Conservation (phyloP, 768 basidiomycete species). For the Pholiota molesta region DNA sequence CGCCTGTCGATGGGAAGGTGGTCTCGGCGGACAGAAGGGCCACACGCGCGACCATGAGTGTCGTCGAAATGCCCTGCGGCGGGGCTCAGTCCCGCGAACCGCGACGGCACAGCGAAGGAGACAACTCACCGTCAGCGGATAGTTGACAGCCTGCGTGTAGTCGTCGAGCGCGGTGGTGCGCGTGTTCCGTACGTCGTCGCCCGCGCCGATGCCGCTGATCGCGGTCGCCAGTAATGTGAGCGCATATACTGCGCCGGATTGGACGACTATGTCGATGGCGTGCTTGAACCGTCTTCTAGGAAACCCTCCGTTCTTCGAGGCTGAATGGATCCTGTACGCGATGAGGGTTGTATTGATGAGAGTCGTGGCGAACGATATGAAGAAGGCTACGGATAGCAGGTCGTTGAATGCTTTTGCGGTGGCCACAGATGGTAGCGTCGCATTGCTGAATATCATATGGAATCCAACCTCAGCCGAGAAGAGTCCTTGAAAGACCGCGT, state of each 20-base stretch:
- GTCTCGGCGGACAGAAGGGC: too few relatives aligned
- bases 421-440: background rate
- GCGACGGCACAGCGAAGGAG: background rate
- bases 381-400: background rate
- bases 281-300: background rate
- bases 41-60: too few relatives aligned
- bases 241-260: background rate
- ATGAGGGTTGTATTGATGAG: background rate
- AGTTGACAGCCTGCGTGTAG: background rate
- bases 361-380: background rate
- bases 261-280: background rate
- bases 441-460: background rate
- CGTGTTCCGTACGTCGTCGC: background rate
- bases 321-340: background rate
- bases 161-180: background rate
- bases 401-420: background rate
- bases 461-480: background rate
- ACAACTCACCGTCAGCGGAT: background rate
- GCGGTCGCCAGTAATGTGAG: background rate
- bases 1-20: too few relatives aligned
- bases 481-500: too few relatives aligned
- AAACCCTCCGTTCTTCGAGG: background rate
- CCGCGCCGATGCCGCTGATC: background rate
- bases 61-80: too few relatives aligned
- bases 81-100: too few relatives aligned